Evolutionary conservation across 108 stramenopile genomes (phyloP), one percentile per base, ranked within the genome.

Genomic region (Skeletonema costatum): DNA sequence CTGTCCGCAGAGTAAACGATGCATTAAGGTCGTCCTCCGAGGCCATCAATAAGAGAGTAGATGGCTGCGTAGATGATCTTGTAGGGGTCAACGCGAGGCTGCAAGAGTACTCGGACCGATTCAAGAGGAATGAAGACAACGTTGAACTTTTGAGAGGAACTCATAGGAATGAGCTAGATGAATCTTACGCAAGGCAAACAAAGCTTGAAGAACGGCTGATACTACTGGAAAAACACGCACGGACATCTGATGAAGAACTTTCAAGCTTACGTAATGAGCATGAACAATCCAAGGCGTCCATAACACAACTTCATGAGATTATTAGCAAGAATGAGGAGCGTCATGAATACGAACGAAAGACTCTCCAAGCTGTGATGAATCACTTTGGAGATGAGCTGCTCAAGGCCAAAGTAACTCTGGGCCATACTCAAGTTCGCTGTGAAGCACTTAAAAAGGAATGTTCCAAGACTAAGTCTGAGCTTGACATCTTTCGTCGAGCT

Each of bases 381-480:
- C 73, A 58, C 13, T 80, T 80, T 36, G 83, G 77, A 5, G 77
- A 82, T 44, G 83, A 80, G 36, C 25, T 83, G 65, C 78, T 77
- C 51, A 79, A 74, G 46, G 75, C 64, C 11, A 83, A 77, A 70
- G 74, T 75, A 60, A 51, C 63, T 1, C 66, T 77, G 31, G 74
- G 76, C 8, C 74, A 79, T 65, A 75, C 74, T 41, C 83, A 74
- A 83, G 75, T 75, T n/a, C 44, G 51, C 60, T 75, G 78, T 33
- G 74, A 70, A 50, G 25, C 25, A 41, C 74, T 83, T 31, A 78
- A 79, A 32, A 80, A 70, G 60, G 76, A 80, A 36, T 64, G 71
- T 12, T 41, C 46, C n/a, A 69, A 64, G 67, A 64, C 68, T 3
- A 79, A 75, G 36, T 60, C 38, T 25, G 74, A 79, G 69, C 73